phyloP scores from a whole-genome alignment of 2,329 filamentous ascomycete genomes.

The Penicillium psychrosexuale region DNA sequence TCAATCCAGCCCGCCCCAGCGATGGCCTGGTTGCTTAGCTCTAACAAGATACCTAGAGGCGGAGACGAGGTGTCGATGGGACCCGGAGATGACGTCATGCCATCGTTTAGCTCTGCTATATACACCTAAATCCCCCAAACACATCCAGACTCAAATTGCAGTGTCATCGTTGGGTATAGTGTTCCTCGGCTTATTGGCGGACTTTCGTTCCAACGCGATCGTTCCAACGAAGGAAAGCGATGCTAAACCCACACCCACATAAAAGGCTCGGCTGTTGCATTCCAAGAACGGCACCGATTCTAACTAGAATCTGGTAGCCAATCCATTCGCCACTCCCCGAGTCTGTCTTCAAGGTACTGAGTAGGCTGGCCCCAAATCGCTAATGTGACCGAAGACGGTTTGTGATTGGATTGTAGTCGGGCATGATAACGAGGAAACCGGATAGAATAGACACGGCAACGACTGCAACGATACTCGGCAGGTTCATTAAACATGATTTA shows the following conservation, averaged over 20 bases:
- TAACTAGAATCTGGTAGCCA: constrained; percentile 29
- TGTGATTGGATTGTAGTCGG: constrained; percentile 32
- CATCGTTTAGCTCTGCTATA: background rate
- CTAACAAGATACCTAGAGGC: too few species aligned
- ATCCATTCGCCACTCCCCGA: constrained; percentile 26
- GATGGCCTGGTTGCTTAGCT: background rate
- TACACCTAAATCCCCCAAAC: background rate
- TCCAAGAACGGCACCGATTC: constrained; percentile 27
- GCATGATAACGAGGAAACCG: constrained; percentile 7
- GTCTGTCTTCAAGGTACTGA: constrained; percentile 25
- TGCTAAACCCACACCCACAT: background rate
- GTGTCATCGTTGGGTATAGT: background rate
- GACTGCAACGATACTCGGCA: constrained; percentile 25
- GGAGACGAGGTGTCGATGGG: background rate
- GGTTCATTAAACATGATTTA: constrained; percentile 25
- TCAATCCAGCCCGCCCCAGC: background rate
- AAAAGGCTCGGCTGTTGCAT: constrained; percentile 23
- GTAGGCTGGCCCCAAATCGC: constrained; percentile 25
- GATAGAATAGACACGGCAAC: constrained; percentile 13
- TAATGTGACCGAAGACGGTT: constrained; percentile 21
- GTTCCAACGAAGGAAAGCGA: background rate
- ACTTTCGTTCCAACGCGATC: constrained; percentile 1
- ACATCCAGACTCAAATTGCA: background rate
- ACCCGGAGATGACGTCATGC: background rate
- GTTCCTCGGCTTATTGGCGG: background rate